Conservation (phyloP, 2,329 filamentous ascomycete species). For the Graphiopsis chlorocephala region DNA sequence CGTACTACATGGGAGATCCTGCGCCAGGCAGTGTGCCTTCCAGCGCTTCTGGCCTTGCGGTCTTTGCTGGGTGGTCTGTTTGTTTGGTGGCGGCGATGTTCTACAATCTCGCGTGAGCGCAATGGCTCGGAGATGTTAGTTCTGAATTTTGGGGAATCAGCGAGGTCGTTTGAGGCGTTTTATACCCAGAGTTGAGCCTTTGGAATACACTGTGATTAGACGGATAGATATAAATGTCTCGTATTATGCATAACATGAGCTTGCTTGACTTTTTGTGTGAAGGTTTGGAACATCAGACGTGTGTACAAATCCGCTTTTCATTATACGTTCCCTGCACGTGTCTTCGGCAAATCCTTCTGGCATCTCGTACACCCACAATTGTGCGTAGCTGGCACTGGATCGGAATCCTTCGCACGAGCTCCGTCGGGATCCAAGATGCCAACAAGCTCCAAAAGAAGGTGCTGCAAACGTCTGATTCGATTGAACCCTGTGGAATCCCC, state of each 20-base stretch:
- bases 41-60: slow-evolving; percentile 29
- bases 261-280: not conserved
- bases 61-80: slow-evolving; percentile 29
- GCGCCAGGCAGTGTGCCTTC: slow-evolving; percentile 38
- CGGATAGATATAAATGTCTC: not conserved
- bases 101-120: slow-evolving; percentile 18
- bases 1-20: slow-evolving; percentile 67
- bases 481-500: not conserved
- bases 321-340: not conserved
- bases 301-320: not conserved
- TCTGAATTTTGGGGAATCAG: not conserved
- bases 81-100: slow-evolving; percentile 24
- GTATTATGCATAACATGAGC: not conserved
- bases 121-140: not conserved
- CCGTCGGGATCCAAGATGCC: not conserved
- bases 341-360: not conserved
- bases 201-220: not conserved
- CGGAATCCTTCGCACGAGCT: not conserved
- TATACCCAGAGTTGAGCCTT: not conserved
- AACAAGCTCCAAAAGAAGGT: slow-evolving; percentile 3
- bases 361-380: not conserved
- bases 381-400: not conserved
- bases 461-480: slow-evolving; percentile 7
- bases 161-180: slow-evolving; percentile 7
- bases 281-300: not conserved